A percentile compares a stretch with the other conserved stretches of the same genome.
Conservation (phyloP, 1,284 basidiomycete genomes). For the Heterobasidion irregulare region DNA sequence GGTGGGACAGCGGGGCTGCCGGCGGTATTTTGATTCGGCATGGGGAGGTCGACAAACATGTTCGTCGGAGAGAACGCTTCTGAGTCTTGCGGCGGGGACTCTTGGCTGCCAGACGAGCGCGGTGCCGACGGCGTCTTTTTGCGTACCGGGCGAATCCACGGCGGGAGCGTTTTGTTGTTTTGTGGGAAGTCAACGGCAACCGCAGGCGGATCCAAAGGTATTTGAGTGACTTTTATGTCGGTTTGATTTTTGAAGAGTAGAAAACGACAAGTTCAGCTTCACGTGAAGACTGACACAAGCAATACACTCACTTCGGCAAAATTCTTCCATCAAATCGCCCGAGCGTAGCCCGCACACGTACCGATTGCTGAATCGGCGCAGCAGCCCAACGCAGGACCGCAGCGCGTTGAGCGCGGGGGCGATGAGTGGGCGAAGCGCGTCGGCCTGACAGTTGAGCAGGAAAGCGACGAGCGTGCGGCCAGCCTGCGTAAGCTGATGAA, state of each 20-base stretch:
- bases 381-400: slow-evolving; percentile 74
- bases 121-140: slow-evolving; percentile 52
- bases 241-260: neutral
- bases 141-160: slow-evolving; percentile 82
- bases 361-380: slow-evolving; percentile 71
- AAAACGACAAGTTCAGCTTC: neutral
- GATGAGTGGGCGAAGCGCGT: slow-evolving; percentile 62
- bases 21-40: neutral
- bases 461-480: slow-evolving; percentile 82
- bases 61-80: slow-evolving; percentile 57
- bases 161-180: slow-evolving; percentile 45
- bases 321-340: slow-evolving; percentile 88
- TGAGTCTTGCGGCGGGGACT: slow-evolving; percentile 48
- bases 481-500: slow-evolving; percentile 89
- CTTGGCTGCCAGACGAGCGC: slow-evolving; percentile 32
- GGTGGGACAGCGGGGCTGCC: neutral
- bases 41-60: slow-evolving; percentile 30
- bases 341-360: slow-evolving; percentile 83
- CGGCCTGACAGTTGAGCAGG: slow-evolving; percentile 70
- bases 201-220: slow-evolving; percentile 61
- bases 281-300: neutral
- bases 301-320: slow-evolving; percentile 68
- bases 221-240: slow-evolving; percentile 62
- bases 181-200: slow-evolving; percentile 46
- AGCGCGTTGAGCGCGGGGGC: slow-evolving; percentile 76